A percentile compares a stretch with the other conserved stretches of the same genome.
These are phyloP conservation scores for Thymus quinquecostatus DNA, from an alignment of 257 asterid species.

Conservation along the genomic window DNA sequence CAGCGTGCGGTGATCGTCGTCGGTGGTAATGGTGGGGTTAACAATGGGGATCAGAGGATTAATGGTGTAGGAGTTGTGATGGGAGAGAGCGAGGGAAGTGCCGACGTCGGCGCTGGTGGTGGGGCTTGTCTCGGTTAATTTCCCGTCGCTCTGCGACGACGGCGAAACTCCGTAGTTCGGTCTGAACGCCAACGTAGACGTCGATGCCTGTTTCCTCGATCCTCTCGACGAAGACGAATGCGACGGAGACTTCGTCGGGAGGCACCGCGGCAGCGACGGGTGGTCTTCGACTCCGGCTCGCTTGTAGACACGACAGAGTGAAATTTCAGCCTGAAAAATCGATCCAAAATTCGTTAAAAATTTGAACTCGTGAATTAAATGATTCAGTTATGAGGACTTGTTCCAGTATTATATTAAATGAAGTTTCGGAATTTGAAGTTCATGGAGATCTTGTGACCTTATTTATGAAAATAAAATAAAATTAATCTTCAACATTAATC, in stretches of 20 bases:
- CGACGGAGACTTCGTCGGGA: conserved; percentile 45
- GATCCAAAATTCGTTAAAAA: background rate
- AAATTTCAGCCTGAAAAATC: conserved; percentile 74
- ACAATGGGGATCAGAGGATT: conserved; percentile 37
- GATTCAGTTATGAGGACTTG: no score
- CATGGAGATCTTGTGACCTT: conserved; percentile 32
- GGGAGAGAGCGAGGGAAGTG: conserved; percentile 55
- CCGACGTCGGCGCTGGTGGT: conserved; percentile 53
- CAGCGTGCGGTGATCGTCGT: conserved; percentile 27
- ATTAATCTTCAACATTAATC: conserved; percentile 22
- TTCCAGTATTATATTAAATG: conserved; percentile 21
- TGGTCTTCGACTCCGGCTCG: conserved; percentile 93
- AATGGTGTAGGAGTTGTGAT: conserved; percentile 36
- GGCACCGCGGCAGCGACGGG: conserved; percentile 76
- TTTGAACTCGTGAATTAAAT: no score
- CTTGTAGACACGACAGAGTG: conserved; percentile 91
- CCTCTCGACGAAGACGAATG: conserved; percentile 42
- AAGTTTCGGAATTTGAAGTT: conserved; percentile 10
- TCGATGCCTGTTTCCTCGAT: background rate
- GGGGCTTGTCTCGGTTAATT: conserved; percentile 56
- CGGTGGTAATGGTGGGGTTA: conserved; percentile 21
- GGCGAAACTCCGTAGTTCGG: conserved; percentile 18
- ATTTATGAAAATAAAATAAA: background rate
- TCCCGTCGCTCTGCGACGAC: conserved; percentile 39
- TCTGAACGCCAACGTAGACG: conserved; percentile 19